phyloP scores from a whole-genome alignment of 2,329 filamentous ascomycete genomes.

The Aspergillus fijiensis region DNA sequence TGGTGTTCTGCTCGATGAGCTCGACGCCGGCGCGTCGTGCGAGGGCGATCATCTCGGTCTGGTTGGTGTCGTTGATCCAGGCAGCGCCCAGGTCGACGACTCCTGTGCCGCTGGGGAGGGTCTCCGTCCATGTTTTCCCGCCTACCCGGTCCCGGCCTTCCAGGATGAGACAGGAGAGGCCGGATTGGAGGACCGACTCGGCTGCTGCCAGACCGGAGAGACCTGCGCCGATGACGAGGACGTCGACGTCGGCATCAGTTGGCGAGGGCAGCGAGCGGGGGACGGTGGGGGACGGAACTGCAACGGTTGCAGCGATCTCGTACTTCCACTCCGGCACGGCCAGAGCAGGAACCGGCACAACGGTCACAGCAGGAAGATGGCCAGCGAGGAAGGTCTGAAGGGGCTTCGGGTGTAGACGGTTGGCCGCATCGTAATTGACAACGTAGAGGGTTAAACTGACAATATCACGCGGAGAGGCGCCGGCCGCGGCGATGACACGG shows the following conservation, averaged over 20 bases:
- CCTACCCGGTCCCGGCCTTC: conserved; percentile 48
- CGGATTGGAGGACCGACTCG: conserved; percentile 28
- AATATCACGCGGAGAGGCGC: conserved; percentile 39
- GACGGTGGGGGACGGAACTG: conserved; percentile 22
- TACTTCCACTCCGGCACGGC: conserved; percentile 43
- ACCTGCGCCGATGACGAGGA: conserved; percentile 43
- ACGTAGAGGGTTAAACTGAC: conserved; percentile 47
- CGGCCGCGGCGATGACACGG: conserved; percentile 37
- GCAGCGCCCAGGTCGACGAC: conserved; percentile 56
- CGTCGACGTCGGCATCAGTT: conserved; percentile 14
- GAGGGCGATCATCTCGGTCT: conserved; percentile 47
- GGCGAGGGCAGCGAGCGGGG: background rate
- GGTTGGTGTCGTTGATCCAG: conserved; percentile 60
- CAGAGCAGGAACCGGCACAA: conserved; percentile 45
- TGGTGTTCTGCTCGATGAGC: conserved; percentile 50
- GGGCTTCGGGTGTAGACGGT: conserved; percentile 39
- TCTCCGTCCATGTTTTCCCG: conserved; percentile 40
- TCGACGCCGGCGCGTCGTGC: conserved; percentile 35
- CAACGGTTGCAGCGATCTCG: conserved; percentile 44
- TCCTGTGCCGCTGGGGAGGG: conserved; percentile 14
- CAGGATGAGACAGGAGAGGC: conserved; percentile 37
- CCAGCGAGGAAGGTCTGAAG: conserved; percentile 30
- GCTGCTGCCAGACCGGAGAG: conserved; percentile 42
- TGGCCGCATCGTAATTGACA: conserved; percentile 44
- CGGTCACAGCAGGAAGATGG: conserved; percentile 45